Conservation (phyloP, 208 protist genomes). For the Wallacemonas sp. region DNA sequence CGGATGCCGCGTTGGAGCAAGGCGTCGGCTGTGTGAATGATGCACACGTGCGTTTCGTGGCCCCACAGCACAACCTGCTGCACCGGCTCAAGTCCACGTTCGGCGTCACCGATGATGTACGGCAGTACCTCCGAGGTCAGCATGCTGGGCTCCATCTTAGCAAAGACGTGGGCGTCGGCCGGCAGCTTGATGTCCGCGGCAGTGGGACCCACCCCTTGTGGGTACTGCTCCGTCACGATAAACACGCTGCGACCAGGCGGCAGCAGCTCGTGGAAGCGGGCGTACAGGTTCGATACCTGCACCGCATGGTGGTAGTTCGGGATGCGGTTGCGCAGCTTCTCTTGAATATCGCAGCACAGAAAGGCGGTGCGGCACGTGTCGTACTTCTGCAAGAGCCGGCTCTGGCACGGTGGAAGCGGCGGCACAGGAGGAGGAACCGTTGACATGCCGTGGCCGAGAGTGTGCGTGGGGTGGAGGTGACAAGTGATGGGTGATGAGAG, state of each 20-base stretch:
- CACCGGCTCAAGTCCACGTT: slow-evolving; percentile 33
- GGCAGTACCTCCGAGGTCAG: slow-evolving; percentile 28
- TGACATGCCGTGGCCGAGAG: no score
- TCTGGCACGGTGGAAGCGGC: background rate
- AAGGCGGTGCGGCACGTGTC: slow-evolving; percentile 54
- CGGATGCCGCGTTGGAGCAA: slow-evolving; percentile 50
- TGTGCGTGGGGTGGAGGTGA: slow-evolving; percentile 1
- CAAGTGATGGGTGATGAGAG: background rate
- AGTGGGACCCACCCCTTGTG: slow-evolving; percentile 30
- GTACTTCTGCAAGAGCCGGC: slow-evolving; percentile 14
- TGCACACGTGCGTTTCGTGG: slow-evolving; percentile 69
- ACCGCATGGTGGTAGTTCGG: slow-evolving; percentile 41
- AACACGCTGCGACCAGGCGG: slow-evolving; percentile 33
- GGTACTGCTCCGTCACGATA: slow-evolving; percentile 51
- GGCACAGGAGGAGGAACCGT: background rate
- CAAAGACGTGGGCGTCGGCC: slow-evolving; percentile 20
- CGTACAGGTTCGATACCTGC: slow-evolving; percentile 46
- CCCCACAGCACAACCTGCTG: slow-evolving; percentile 75
- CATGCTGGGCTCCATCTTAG: slow-evolving; percentile 57
- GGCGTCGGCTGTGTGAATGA: slow-evolving; percentile 60
- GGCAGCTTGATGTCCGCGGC: slow-evolving; percentile 41
- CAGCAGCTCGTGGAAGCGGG: slow-evolving; percentile 26
- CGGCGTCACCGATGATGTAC: slow-evolving; percentile 30
- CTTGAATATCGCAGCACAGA: slow-evolving; percentile 70
- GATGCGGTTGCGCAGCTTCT: slow-evolving; percentile 31